Conservation (phyloP, 2,329 filamentous ascomycete genomes). For the Cytospora chrysosperma region DNA sequence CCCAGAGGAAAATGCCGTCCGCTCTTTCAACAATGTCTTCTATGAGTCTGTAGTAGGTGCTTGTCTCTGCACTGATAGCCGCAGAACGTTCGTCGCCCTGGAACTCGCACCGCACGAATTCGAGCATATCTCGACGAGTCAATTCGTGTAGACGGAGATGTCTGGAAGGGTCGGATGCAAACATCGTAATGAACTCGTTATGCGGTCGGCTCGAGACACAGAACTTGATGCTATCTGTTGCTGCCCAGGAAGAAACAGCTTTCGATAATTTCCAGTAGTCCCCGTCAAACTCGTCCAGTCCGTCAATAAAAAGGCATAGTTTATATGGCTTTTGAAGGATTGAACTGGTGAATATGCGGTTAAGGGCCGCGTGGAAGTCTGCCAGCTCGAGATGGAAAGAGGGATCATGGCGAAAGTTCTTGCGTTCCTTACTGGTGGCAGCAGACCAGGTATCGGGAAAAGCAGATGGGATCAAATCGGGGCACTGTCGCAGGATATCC, state of each 20-base stretch:
- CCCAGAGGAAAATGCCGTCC: slow-evolving; percentile 8
- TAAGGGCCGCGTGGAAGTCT: background rate
- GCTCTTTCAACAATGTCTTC: background rate
- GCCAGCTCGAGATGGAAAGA: background rate
- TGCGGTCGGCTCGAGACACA: slow-evolving; percentile 9
- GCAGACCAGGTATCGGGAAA: slow-evolving; percentile 11
- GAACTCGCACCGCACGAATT: background rate
- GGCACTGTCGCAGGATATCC: slow-evolving; percentile 22
- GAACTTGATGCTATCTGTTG: background rate
- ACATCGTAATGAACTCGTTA: background rate
- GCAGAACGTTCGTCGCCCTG: background rate
- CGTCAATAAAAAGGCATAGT: slow-evolving; percentile 1
- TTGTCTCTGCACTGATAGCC: background rate
- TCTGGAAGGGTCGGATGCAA: background rate
- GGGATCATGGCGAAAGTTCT: background rate
- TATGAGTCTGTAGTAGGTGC: background rate
- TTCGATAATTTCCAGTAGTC: slow-evolving; percentile 3
- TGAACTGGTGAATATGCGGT: background rate
- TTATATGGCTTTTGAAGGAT: background rate
- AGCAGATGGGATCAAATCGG: slow-evolving; percentile 12
- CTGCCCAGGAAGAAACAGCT: background rate
- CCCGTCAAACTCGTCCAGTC: slow-evolving; percentile 5
- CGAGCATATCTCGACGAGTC: background rate
- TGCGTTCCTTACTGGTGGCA: background rate
- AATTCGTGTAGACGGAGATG: background rate